Evolutionary conservation across 805 yeast genomes (phyloP).

Genomic region (Suhomyces sp.): DNA sequence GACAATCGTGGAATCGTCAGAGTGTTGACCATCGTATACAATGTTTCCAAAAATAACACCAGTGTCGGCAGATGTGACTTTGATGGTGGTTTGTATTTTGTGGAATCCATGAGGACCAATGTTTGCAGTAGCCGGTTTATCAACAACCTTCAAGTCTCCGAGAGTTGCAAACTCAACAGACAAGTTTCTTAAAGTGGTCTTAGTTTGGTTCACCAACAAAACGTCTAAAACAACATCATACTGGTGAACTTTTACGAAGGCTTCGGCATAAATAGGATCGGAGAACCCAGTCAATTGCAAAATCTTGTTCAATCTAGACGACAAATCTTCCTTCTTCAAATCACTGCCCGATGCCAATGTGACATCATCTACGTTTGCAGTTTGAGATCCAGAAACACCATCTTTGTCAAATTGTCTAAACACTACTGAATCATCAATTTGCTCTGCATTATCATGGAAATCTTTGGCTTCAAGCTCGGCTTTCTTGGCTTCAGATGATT

Average conservation of each 20-base stretch:
- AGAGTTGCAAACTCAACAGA: slow-evolving; percentile 93
- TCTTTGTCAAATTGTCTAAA: slow-evolving; percentile 74
- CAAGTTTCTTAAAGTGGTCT: slow-evolving; percentile 82
- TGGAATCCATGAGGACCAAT: slow-evolving; percentile 98
- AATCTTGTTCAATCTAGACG: slow-evolving; percentile 82
- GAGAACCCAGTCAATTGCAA: slow-evolving; percentile 96
- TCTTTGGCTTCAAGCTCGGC: slow-evolving; percentile 55
- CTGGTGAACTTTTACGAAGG: slow-evolving; percentile 92
- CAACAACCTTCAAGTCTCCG: slow-evolving; percentile 94
- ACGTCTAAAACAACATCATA: slow-evolving; percentile 95
- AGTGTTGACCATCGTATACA: slow-evolving; percentile 93
- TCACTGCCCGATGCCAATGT: slow-evolving; percentile 52
- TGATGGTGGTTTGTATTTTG: slow-evolving; percentile 81
- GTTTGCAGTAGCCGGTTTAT: slow-evolving; percentile 83
- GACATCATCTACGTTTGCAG: slow-evolving; percentile 48
- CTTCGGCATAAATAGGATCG: slow-evolving; percentile 97
- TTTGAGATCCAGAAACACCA: slow-evolving; percentile 18
- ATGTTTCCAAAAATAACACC: slow-evolving; percentile 98
- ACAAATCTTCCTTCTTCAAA: slow-evolving; percentile 53
- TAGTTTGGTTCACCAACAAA: slow-evolving; percentile 90
- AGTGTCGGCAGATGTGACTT: slow-evolving; percentile 95
- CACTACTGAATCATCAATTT: slow-evolving; percentile 71
- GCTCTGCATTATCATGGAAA: slow-evolving; percentile 62
- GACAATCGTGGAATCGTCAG: slow-evolving; percentile 84
- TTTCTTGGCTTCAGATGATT: slow-evolving; percentile 55